Evolutionary conservation across 345 rosid species (phyloP), one percentile per base, ranked within the genome.

Genomic region (Carallia pectinifolia): DNA sequence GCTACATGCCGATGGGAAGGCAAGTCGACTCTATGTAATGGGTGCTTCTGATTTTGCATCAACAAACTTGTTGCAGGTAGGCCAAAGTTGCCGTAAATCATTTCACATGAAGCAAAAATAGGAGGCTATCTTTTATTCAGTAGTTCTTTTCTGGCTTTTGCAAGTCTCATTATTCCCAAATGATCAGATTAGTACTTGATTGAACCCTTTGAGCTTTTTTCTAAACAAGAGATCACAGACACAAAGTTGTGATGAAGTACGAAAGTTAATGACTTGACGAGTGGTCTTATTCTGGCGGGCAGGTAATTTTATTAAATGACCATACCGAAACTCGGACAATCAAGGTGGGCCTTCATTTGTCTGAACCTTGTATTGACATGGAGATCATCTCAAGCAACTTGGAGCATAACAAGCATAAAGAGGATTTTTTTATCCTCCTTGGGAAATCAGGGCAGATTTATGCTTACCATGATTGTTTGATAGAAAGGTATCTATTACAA

Each of bases 401-500:
- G 65, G 95, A 90, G 69, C 88, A 83, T 56, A 85, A 76, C 75
- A 92, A 84, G 66, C 85, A 83, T 67, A 91, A 82, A 76, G 86
- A 84, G 27, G 86, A 83, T 53, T 67, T 50, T 56, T 81, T 91
- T 53, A 69, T 94, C 56, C 72, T 90, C 64, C 82, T 94, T 70
- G 97, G 97, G 40, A 90, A 88, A 77, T 91, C 97, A 34, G 98
- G 97, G 50, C 89, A 70, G 23, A 69, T 94, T 23, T 86, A 88
- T 76, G 83, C 85, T 30, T 94, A 86, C 53, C 96, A 91, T 81
- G 96, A 91, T 74, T 71, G 75, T 64, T 72, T 76, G 80, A 89
- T 94, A 8, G 98, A 91, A 75, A 94, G 87, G 80, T 87, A 90
- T 86, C 85, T 94, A 36, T 81, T 91, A 56, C 95, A 88, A 69